A percentile compares a stretch with the other conserved stretches of the same genome.
phyloP scores from a whole-genome alignment of 305 asterid species.

The Ajuga reptans region DNA sequence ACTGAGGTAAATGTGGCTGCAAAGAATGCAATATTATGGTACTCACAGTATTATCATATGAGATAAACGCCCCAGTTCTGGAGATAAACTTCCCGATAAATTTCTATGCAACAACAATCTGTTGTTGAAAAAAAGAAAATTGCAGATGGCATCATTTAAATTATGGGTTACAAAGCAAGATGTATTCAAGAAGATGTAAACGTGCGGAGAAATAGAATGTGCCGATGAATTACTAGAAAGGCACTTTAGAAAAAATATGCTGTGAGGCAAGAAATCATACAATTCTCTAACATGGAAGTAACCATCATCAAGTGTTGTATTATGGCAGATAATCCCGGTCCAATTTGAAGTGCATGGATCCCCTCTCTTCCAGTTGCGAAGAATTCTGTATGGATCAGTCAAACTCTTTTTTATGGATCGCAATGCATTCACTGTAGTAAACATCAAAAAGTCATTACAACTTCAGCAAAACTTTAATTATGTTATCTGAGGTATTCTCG shows the following conservation, averaged over 20 bases:
- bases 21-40: background rate
- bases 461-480: background rate
- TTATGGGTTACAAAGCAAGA: background rate
- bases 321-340: conserved; percentile 68
- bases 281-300: conserved; percentile 60
- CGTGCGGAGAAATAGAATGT: background rate
- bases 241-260: background rate
- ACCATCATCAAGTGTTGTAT: conserved; percentile 38
- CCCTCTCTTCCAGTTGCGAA: conserved; percentile 56
- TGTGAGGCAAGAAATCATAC: conserved; percentile 37
- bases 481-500: background rate
- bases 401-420: conserved; percentile 40
- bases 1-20: background rate
- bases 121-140: conserved; percentile 20
- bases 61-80: conserved; percentile 65
- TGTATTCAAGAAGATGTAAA: background rate
- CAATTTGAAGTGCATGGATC: conserved; percentile 73
- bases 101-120: conserved; percentile 47
- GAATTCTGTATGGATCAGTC: conserved; percentile 43
- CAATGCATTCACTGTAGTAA: conserved; percentile 58
- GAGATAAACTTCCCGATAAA: conserved; percentile 68
- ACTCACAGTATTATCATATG: conserved; percentile 63
- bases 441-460: background rate
- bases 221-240: background rate
- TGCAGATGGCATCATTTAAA: background rate